phyloP scores from a whole-genome alignment of 139 green algal species.

The Chlamydomonas schloesseri region DNA sequence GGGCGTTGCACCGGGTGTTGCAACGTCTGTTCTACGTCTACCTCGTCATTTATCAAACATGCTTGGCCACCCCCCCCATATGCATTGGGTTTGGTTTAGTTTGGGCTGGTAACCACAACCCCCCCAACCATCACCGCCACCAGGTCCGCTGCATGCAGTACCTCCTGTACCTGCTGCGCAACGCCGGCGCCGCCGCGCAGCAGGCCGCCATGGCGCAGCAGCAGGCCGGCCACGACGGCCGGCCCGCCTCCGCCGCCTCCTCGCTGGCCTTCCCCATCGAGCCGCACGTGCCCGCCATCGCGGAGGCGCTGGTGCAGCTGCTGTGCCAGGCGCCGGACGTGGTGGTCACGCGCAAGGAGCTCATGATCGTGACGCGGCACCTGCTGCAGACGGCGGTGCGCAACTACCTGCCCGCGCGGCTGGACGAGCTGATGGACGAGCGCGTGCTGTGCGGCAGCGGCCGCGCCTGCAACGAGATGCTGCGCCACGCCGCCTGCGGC shows the following conservation, averaged over 20 bases:
- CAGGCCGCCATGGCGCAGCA: neutral
- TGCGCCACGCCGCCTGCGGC: constrained; percentile 66
- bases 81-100: too few species aligned
- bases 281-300: constrained; percentile 24
- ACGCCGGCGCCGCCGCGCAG: neutral
- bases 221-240: neutral
- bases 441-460: constrained; percentile 77
- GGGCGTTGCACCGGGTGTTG: too few species aligned
- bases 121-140: too few species aligned
- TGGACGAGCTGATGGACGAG: constrained; percentile 86
- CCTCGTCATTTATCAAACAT: too few species aligned
- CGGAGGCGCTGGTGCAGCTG: constrained; percentile 56
- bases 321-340: constrained; percentile 52
- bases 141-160: constrained; percentile 35
- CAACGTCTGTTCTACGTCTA: too few species aligned
- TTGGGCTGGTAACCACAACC: too few species aligned
- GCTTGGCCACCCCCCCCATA: too few species aligned
- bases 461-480: constrained; percentile 76
- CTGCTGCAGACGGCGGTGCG: constrained; percentile 23
- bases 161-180: constrained; percentile 22
- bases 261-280: constrained; percentile 39
- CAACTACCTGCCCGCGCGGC: constrained; percentile 30
- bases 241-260: neutral
- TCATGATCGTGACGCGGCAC: constrained; percentile 76
- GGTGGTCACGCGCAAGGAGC: constrained; percentile 71